Evolutionary conservation across 495 filamentous ascomycete genomes (phyloP), one percentile per base, ranked within the genome.

Genomic region (Letharia lupina): DNA sequence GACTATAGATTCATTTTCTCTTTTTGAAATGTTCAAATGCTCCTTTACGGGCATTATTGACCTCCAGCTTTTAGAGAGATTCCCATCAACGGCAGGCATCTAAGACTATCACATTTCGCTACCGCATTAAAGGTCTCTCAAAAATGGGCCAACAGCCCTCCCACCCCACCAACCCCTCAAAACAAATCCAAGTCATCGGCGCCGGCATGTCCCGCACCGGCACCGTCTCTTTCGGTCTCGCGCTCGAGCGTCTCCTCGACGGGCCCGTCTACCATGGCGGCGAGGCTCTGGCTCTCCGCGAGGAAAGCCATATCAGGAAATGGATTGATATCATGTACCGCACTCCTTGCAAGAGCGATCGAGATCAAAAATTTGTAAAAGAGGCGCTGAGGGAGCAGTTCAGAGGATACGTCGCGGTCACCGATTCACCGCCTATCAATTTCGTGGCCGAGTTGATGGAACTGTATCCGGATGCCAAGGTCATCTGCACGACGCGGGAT

Each of bases 171-270:
- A 31, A 63, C 28, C 61, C 40, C 28, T n/a, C 44, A 1, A 52
- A n/a, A n/a, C 23, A 68, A 56, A 64, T 81, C n/a, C 75, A 77
- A 65, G 78, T 82, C 42, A 82, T 82, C 66, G 78, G 80, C 11
- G 80, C 81, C 9, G 80, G 80, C 16, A 78, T 78, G 41, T 77
- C 80, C n/a, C 77, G 81, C 47, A 82, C 80, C 7, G 81, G 80
- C 35, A 81, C 80, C 12, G 76, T 80, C 1, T 81, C 80, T 28
- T 78, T 81, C 72, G 77, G 76, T 57, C 54, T 71, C 18, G 81
- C 80, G n/a, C 63, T 84, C 5, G 71, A 71, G 45, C 79, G 76
- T 64, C 75, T 84, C 18, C 74, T 81, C 20, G 69, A 78, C 15
- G 76, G 60, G 12, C 60, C 60, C 3, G 42, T 78, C 58, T 73